Base-by-base conservation (phyloP, 352 stramenopile genomes). In the Elongisporangium senticosum region DNA sequence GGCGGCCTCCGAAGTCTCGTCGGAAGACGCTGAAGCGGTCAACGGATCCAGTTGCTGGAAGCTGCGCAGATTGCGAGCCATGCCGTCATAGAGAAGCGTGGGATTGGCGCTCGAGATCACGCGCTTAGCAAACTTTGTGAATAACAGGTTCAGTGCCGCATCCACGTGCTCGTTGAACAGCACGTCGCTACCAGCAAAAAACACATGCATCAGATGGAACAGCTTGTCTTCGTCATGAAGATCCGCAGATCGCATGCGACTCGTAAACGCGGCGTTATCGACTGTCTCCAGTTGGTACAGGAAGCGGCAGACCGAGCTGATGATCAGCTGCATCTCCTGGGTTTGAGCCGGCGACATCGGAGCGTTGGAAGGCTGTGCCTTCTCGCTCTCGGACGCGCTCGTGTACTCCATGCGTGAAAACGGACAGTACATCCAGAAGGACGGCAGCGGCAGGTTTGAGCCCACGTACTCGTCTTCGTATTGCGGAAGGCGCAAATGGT, bases 291-390 rank as follows among this genome's bases (percentile, higher is more conserved):
- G 63, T 24, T 85, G 76, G 26, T 77, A 82, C 26, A 89, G 61
- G 62, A 84, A 90, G 1, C 74, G 75, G 53, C 78, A 87, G 1
- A 79, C 83, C 7, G 81, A 73, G 53, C 78, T 87, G 21, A 90
- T 69, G 33, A 90, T 80, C 5, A 90, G 62, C 65, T 85, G 86
- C 70, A 90, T 85, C 60, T 90, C 81, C 8, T 82, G 71, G 53
- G 67, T 82, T 62, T 88, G 69, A 0, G 80, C 74, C 1, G 56
- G 22, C 5, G 67, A 67, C 17, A 53, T 61, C 11, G 68, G 47
- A 13, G n/a, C 40, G 43, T 48, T 63, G 20, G 40, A 61, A 17
- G 33, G 13, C 13, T 14, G 33, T 4, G 33, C 13, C 11, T 43
- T 43, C 8, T 43, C 33, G 11, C 4, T 43, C 33, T 43, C 33